Base-by-base conservation (phyloP, 2,329 filamentous ascomycete species). In the Fusarium longipes region DNA sequence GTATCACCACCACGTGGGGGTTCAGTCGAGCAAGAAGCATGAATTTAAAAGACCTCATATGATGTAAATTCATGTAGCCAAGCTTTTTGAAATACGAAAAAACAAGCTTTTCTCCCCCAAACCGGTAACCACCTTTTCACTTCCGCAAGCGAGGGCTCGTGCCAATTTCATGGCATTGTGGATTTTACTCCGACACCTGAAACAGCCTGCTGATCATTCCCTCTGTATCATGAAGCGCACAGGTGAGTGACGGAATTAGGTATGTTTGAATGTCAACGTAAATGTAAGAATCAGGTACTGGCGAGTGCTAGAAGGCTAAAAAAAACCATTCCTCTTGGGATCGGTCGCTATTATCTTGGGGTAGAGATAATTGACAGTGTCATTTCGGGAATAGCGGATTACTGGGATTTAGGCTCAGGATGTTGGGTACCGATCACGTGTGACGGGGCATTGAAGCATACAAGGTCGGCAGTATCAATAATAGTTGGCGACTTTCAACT, bases 171-270 rank as follows among this genome's bases (percentile, higher is more conserved):
- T 25, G 24, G 7, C 39, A 17, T 18, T 43, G 44, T 36, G 44
- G 44, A 25, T 48, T 22, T 36, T 25, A 9, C 14, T 24, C 29
- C 30, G 15, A 35, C 14, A 57, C 56, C 56, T 58, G 56, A 58
- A 58, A 58, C 55, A 6, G 7, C 17, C 2, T 40, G 52, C 17
- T 53, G 56, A 58, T 48, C 40, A 25, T 10, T 35, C 14, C n/a
- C 51, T 35, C 30, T 32, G 20, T n/a, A 48, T 39, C 18, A 14
- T 6, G 18, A 32, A 20, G 14, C 10, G 6, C 8, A 38, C 35
- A 33, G 1, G 17, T 20, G 33, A n/a, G 18, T 43, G 8, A 27
- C 40, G 25, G 40, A 27, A 5, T n/a, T 17, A 5, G n/a, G 32
- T 8, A 40, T 20, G 15, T n/a, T 24, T 9, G 15, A 20, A 33